Evolutionary conservation across 129 eudicot species (phyloP).

Genomic region (Saussurea involucrata): DNA sequence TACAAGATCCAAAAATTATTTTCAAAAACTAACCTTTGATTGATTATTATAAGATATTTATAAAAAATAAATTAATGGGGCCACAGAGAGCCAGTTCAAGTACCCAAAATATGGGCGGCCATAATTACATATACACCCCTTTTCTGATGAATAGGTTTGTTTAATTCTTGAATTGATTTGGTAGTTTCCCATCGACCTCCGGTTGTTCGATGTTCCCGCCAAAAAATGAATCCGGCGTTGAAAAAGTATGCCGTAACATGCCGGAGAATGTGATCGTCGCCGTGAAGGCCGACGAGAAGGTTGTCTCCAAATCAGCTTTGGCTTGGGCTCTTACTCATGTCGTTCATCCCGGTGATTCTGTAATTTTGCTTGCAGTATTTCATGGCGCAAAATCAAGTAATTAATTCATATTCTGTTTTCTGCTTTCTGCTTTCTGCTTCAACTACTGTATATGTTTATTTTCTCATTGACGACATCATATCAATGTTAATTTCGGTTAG

Average conservation of each 20-base stretch:
- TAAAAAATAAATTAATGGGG: neutral
- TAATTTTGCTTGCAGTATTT: slow-evolving; percentile 67
- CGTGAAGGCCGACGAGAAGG: slow-evolving; percentile 69
- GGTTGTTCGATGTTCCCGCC: slow-evolving; percentile 62
- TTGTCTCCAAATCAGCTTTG: slow-evolving; percentile 57
- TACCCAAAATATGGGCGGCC: neutral
- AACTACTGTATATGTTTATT: neutral
- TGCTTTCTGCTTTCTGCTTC: neutral
- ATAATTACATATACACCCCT: neutral
- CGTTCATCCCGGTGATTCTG: slow-evolving; percentile 65
- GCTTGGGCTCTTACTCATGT: slow-evolving; percentile 88
- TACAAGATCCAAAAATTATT: no score
- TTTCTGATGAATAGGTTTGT: neutral
- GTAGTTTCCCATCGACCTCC: neutral
- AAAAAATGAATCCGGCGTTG: slow-evolving; percentile 18
- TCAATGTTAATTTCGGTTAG: neutral
- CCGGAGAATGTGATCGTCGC: slow-evolving; percentile 71
- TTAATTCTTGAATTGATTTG: neutral
- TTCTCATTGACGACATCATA: neutral
- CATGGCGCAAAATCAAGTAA: slow-evolving; percentile 37
- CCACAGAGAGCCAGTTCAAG: neutral
- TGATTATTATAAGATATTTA: neutral
- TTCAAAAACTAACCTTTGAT: no score
- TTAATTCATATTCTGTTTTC: slow-evolving; percentile 7
- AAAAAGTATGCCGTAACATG: slow-evolving; percentile 8